phyloP scores from a whole-genome alignment of 2,329 filamentous ascomycete genomes.

The Phialophora chinensis region DNA sequence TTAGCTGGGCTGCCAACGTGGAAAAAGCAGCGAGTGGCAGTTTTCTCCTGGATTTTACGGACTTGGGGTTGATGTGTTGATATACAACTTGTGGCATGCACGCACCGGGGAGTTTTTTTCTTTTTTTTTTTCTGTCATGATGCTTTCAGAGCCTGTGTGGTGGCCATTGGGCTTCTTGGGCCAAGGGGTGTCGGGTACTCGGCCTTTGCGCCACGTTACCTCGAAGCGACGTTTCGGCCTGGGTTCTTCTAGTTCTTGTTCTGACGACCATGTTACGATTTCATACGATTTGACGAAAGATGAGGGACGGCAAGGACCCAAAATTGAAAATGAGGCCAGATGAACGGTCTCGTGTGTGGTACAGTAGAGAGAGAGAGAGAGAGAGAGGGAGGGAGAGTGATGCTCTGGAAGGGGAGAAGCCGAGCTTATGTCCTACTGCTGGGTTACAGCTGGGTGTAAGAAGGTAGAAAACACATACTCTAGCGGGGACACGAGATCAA shows the following conservation, averaged over 20 bases:
- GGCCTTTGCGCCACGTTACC: neutral
- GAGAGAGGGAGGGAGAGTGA: no score
- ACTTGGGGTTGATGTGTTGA: conserved; percentile 18
- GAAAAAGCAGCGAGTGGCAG: conserved; percentile 18
- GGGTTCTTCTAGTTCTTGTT: neutral
- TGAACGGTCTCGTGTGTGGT: neutral
- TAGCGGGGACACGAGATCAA: neutral
- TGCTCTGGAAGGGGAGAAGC: no score
- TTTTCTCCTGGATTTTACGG: neutral
- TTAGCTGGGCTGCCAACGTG: conserved; percentile 7
- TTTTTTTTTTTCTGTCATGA: neutral
- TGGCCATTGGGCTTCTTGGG: neutral
- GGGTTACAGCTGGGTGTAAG: neutral
- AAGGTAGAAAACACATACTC: neutral
- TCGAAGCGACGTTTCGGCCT: neutral
- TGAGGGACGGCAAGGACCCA: neutral
- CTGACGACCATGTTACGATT: neutral
- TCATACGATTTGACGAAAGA: neutral
- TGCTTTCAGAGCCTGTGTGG: neutral
- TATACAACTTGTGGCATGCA: conserved; percentile 5
- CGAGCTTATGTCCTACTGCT: neutral
- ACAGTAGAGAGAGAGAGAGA: neutral
- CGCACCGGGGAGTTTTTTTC: neutral
- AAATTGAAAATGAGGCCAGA: neutral
- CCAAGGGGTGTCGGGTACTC: neutral